phyloP scores from a whole-genome alignment of 176 grass and related monocot genomes.

The Lolium multiflorum region DNA sequence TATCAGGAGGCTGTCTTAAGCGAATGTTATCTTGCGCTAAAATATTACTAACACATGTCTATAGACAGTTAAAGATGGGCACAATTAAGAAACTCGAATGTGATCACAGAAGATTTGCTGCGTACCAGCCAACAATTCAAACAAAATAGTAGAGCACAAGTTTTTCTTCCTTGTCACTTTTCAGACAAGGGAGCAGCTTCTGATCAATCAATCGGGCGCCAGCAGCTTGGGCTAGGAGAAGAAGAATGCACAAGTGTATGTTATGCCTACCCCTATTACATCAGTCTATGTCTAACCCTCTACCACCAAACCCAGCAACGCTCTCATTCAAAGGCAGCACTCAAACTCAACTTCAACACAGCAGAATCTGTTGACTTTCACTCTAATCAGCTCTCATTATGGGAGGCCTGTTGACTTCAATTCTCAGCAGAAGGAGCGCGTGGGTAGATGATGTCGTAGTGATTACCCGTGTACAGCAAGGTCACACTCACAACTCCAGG shows the following conservation, averaged over 20 bases:
- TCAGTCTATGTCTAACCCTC: neutral
- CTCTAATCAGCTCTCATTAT: neutral
- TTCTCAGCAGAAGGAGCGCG: neutral
- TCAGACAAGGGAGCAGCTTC: neutral
- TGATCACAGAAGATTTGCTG: neutral
- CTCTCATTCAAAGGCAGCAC: neutral
- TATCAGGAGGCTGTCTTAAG: neutral
- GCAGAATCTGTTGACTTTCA: neutral
- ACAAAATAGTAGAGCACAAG: neutral
- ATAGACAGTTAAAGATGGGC: neutral
- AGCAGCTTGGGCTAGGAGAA: neutral
- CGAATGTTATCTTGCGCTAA: neutral
- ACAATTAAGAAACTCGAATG: neutral
- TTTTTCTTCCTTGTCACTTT: neutral
- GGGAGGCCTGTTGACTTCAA: constrained; percentile 1
- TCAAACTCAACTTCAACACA: neutral
- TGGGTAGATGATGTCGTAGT: constrained; percentile 49
- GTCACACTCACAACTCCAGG: constrained; percentile 34
- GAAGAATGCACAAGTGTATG: constrained; percentile 16
- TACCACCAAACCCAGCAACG: neutral
- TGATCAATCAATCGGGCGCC: neutral
- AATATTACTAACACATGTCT: neutral
- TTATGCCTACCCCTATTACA: constrained; percentile 8
- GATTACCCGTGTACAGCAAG: constrained; percentile 12
- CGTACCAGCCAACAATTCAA: neutral